These are phyloP conservation scores for Lagenidium sp. DNA, from an alignment of 352 stramenopile species.

Conservation along the genomic window DNA sequence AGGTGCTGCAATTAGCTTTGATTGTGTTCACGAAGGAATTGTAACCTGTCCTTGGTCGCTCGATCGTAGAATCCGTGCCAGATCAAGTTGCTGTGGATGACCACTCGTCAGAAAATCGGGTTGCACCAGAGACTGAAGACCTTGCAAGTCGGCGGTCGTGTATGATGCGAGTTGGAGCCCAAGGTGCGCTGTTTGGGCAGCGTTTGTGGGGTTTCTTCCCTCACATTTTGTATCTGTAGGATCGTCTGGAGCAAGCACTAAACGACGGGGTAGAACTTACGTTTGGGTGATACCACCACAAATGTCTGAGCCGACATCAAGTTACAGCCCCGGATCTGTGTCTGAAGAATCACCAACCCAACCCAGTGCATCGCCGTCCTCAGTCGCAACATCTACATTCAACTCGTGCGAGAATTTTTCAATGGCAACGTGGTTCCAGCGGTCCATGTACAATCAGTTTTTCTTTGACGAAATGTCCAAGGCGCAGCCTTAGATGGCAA, in stretches of 20 bases:
- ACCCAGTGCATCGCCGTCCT: too few species aligned
- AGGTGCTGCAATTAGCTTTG: too few species aligned
- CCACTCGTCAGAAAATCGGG: not conserved
- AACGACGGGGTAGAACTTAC: conserved; percentile 2
- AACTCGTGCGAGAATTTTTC: not conserved
- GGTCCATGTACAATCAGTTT: too few species aligned
- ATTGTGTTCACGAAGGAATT: too few species aligned
- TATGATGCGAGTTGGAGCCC: conserved; percentile 3
- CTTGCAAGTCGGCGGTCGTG: conserved; percentile 2
- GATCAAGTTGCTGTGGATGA: not conserved
- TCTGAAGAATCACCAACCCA: not conserved
- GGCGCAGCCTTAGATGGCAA: too few species aligned
- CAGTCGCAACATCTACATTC: not conserved
- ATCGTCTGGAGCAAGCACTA: not conserved
- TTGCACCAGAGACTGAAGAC: not conserved
- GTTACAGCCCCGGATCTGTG: not conserved
- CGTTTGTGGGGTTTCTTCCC: too few species aligned
- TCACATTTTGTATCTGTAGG: too few species aligned
- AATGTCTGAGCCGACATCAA: conserved; percentile 3
- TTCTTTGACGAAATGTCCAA: too few species aligned
- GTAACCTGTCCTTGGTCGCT: too few species aligned
- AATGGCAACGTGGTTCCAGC: not conserved
- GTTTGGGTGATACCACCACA: conserved; percentile 10
- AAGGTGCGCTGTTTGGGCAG: conserved; percentile 2
- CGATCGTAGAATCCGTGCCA: too few species aligned